Base-by-base conservation (phyloP, 2,329 filamentous ascomycete genomes). In the Immersiporthe knoxdaviesiana region DNA sequence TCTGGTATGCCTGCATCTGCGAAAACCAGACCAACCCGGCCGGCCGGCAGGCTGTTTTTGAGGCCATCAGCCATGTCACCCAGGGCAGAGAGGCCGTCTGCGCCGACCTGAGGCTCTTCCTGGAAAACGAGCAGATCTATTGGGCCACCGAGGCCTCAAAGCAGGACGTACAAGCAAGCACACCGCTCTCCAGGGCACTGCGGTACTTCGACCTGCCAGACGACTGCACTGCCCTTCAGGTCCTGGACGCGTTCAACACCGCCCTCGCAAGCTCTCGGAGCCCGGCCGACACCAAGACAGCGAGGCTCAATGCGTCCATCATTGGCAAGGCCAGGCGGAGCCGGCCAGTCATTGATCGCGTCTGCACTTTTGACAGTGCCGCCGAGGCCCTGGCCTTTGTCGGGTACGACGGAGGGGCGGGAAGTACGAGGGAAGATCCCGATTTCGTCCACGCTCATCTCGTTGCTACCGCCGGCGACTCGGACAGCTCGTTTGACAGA, bases 321-420 rank as follows among this genome's bases (percentile, higher is more conserved):
- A 78, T 79, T 50, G 76, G 72, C 16, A 73, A 72, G 21, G 70
- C 76, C 37, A 73, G 72, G 3, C 54, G 73, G 41, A 75, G 72
- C 60, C 54, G 68, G 12, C 67, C 67, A 4, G 72, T 77, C 18
- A 52, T 68, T 52, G 27, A 70, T 16, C 68, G 67, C 50, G 72
- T 72, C 7, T 73, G 68, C 10, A 44, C 37, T 1, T 74, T 76
- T 69, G 72, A 73, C 32, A 41, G n/a, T 1, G 44, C 72, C 14
- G 32, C 70, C 2, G 74, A 76, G 50, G 75, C 75, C 1, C 74
- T 72, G 54, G 61, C 69, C 4, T 71, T 74, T 52, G 41, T 77
- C 16, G 59, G 66, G 1, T 69, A 73, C 0, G 68, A 72, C 3
- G 32, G 68, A 1, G 67, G 60, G 7, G 60, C 59, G n/a, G 63